Base-by-base conservation (phyloP, 139 green algal genomes). In the Tetradesmus obliquus region DNA sequence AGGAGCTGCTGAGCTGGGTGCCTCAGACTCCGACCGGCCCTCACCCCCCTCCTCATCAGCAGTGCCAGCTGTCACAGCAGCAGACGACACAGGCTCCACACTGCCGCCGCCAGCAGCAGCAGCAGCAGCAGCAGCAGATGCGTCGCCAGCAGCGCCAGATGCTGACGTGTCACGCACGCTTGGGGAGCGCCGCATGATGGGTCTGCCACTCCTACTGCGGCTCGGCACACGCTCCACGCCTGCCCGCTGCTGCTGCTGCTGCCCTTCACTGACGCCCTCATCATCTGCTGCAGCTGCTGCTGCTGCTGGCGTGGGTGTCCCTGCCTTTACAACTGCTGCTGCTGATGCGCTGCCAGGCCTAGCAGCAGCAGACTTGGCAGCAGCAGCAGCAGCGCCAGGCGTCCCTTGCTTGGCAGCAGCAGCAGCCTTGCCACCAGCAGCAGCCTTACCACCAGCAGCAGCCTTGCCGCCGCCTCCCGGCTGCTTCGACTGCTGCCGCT, bases 241-340 rank as follows among this genome's bases (percentile, higher is more conserved):
- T 51, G 79, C 9, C 45, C 53, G 32, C 24, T 60, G 32, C 74
- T 82, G 74, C 79, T 81, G 66, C 60, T 57, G 85, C 85, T 82
- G 66, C 10, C 15, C 15, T 76, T 76, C 15, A n/a, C 45, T 76
- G 66, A 6, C 66, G 3, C 66, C 66, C n/a, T 76, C 66, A 24
- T 76, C 66, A 54, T 32, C 53, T 66, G 86, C 69, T 54, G 86
- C 17, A 20, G 86, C 86, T 84, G 71, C 86, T 72, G 86, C 32
- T 51, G 86, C 71, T 90, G 86, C 69, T 76, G 86, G 53, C 20
- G 79, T 24, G 72, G 86, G 17, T 12, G 69, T 45, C 51, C 53
- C 19, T 51, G 86, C 22, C 45, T 82, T 55, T 2, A 58, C 6
- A 15, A 22, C 79, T 60, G 79, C 79, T 57, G 32, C 86, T 84